phyloP scores from a whole-genome alignment of 163 green algal genomes.

The Scenedesmus sp. region DNA sequence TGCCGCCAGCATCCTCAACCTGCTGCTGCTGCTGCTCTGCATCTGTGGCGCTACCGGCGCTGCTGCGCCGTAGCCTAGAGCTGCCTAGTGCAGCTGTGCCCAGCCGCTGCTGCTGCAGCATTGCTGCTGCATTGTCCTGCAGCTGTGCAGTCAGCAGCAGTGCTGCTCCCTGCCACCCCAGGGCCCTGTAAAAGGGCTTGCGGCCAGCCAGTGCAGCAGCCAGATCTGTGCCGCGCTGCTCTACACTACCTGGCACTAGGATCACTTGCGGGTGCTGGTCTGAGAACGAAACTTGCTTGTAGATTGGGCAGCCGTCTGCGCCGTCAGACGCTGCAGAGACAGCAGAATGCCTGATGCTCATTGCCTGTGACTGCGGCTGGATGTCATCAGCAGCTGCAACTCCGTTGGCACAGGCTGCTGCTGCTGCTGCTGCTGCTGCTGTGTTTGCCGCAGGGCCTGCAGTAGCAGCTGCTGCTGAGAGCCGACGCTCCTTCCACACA shows the following conservation, averaged over 20 bases:
- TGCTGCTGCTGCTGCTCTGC: background rate
- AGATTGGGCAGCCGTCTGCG: background rate
- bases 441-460: background rate
- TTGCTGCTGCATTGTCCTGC: background rate
- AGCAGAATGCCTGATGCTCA: background rate
- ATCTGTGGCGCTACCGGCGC: background rate
- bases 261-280: slow-evolving; percentile 39
- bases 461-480: background rate
- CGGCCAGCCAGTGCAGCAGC: slow-evolving; percentile 51
- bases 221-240: slow-evolving; percentile 59
- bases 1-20: background rate
- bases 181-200: slow-evolving; percentile 50
- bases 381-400: background rate
- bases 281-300: slow-evolving; percentile 53
- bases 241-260: slow-evolving; percentile 55
- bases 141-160: slow-evolving; percentile 52
- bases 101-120: background rate
- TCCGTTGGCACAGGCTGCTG: background rate
- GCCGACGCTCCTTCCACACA: slow-evolving; percentile 23
- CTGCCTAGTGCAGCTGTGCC: background rate
- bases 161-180: background rate
- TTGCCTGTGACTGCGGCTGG: background rate
- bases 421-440: background rate
- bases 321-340: background rate
- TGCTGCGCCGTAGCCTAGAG: background rate